These are phyloP conservation scores for Lepidium campestre DNA, from an alignment of 441 rosid genomes.

Conservation along the genomic window DNA sequence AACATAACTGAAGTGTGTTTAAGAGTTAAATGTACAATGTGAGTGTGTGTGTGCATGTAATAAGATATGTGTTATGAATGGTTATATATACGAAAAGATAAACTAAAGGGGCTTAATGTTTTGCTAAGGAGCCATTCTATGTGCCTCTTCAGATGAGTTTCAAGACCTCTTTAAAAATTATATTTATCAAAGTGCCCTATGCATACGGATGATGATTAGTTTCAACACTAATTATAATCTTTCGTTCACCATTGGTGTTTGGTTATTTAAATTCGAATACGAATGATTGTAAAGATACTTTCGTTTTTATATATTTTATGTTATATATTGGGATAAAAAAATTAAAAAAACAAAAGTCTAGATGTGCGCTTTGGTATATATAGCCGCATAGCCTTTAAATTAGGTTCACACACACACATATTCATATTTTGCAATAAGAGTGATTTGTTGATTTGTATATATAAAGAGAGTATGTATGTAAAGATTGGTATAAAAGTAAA, in stretches of 20 bases:
- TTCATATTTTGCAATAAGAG: too few species aligned
- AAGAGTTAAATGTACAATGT: conserved; percentile 12
- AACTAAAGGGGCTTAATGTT: conserved; percentile 16
- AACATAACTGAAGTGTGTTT: background rate
- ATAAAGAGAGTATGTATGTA: too few species aligned
- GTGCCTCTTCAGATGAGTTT: conserved; percentile 23
- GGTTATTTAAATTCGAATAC: conserved; percentile 8
- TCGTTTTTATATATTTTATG: conserved; percentile 9
- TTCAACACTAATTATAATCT: conserved; percentile 19
- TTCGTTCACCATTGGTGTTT: conserved; percentile 21
- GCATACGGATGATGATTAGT: conserved; percentile 24
- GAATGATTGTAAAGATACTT: conserved; percentile 20
- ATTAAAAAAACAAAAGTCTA: conserved; percentile 22
- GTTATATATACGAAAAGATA: conserved; percentile 14
- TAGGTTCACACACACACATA: conserved; percentile 5
- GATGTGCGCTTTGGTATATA: background rate
- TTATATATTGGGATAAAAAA: background rate
- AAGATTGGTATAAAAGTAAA: too few species aligned
- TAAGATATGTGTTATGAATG: conserved; percentile 1
- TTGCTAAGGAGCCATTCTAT: conserved; percentile 34
- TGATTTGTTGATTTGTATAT: too few species aligned
- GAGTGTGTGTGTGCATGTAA: conserved; percentile 13
- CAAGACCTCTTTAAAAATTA: background rate
- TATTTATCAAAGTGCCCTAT: conserved; percentile 7
- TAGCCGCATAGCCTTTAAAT: conserved; percentile 8